Conservation (phyloP, 805 yeast species). For the Yamadazyma insecticola region DNA sequence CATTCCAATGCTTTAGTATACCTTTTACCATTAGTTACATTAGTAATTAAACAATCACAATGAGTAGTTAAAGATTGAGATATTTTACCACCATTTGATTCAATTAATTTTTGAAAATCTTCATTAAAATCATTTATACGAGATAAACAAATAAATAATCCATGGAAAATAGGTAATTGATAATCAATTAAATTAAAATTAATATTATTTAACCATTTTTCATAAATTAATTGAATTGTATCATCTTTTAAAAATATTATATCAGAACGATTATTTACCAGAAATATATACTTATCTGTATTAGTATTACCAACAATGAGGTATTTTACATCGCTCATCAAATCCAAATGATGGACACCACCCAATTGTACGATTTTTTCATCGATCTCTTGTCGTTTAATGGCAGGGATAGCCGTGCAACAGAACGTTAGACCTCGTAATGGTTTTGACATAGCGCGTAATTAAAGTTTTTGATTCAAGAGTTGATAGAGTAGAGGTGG, state of each 20-base stretch:
- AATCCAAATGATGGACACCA: constrained; percentile 51
- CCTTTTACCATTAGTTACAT: constrained; percentile 48
- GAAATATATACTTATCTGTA: constrained; percentile 53
- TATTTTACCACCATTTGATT: constrained; percentile 45
- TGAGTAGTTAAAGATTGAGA: constrained; percentile 46
- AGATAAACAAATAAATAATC: constrained; percentile 43
- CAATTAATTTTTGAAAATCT: constrained; percentile 21
- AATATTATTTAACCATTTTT: constrained; percentile 51
- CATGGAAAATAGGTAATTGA: constrained; percentile 40
- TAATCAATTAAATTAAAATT: constrained; percentile 18
- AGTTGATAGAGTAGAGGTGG: background rate
- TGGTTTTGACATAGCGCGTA: constrained; percentile 24
- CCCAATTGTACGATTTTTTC: constrained; percentile 52
- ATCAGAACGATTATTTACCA: constrained; percentile 50
- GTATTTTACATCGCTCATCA: constrained; percentile 57
- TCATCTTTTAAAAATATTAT: constrained; percentile 50
- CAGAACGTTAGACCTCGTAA: constrained; percentile 49
- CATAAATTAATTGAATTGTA: constrained; percentile 40
- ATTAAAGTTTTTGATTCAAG: too few species aligned
- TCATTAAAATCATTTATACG: constrained; percentile 17
- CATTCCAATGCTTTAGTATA: constrained; percentile 50
- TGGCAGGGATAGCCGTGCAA: constrained; percentile 48
- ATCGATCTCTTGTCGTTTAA: constrained; percentile 39
- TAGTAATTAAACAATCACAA: constrained; percentile 44
- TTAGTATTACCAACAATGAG: constrained; percentile 55